Percentiles rank a stretch among this genome's conserved stretches.
Conservation (phyloP, 345 rosid species). For the Aethionema arabicum region DNA sequence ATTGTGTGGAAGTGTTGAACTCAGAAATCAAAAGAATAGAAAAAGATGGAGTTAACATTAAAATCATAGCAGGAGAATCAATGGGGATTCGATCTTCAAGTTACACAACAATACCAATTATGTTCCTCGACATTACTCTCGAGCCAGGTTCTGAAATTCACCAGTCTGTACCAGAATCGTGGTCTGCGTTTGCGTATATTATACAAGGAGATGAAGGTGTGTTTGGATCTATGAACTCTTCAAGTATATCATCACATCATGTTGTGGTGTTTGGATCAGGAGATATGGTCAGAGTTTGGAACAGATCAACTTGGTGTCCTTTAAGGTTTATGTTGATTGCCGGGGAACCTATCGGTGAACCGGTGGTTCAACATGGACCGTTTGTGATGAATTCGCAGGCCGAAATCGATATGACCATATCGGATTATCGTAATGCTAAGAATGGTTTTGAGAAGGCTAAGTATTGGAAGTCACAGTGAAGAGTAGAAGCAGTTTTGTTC, state of each 20-base stretch:
- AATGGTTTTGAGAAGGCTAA: slow-evolving; percentile 87
- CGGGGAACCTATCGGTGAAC: slow-evolving; percentile 81
- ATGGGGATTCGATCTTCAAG: slow-evolving; percentile 75
- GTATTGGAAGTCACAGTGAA: slow-evolving; percentile 54
- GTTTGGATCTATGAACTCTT: slow-evolving; percentile 49
- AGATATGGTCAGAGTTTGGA: slow-evolving; percentile 72
- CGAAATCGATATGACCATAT: slow-evolving; percentile 72
- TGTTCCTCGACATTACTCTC: slow-evolving; percentile 77
- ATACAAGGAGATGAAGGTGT: slow-evolving; percentile 75
- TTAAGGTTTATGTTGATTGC: slow-evolving; percentile 66
- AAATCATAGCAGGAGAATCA: slow-evolving; percentile 85
- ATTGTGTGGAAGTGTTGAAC: slow-evolving; percentile 51
- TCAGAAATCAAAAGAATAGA: slow-evolving; percentile 60
- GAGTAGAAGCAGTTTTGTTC: neutral
- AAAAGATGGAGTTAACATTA: slow-evolving; percentile 62
- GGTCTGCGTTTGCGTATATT: slow-evolving; percentile 73
- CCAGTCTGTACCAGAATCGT: slow-evolving; percentile 61
- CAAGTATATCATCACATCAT: slow-evolving; percentile 49
- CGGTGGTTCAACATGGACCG: slow-evolving; percentile 78
- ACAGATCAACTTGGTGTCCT: slow-evolving; percentile 47
- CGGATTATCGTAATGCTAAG: slow-evolving; percentile 61
- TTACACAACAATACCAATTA: slow-evolving; percentile 72
- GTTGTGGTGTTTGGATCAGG: slow-evolving; percentile 68
- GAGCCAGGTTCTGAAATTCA: slow-evolving; percentile 57
- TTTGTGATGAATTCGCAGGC: slow-evolving; percentile 91